A percentile compares a stretch with the other conserved stretches of the same genome.
phyloP scores from a whole-genome alignment of 2,329 filamentous ascomycete genomes.

The Cladophialophora immunda region DNA sequence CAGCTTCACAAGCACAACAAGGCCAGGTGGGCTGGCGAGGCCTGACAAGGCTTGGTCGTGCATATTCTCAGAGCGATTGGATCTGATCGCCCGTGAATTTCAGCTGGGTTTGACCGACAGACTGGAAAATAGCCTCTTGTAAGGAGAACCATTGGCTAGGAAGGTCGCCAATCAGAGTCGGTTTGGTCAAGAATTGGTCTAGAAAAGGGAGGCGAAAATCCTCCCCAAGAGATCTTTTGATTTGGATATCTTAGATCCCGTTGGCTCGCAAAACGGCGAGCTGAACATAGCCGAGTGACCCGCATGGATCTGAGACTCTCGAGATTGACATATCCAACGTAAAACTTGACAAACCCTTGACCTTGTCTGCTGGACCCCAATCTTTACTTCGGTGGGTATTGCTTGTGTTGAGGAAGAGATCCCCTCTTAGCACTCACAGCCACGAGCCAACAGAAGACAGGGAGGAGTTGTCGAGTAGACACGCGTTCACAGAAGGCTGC shows the following conservation, averaged over 20 bases:
- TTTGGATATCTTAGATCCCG: neutral
- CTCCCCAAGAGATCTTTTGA: neutral
- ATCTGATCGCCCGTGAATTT: constrained; percentile 20
- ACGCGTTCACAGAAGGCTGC: neutral
- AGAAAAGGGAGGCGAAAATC: neutral
- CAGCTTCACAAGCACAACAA: constrained; percentile 5
- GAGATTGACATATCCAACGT: neutral
- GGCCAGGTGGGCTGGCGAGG: neutral
- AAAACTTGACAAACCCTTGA: neutral
- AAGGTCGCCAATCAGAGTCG: neutral
- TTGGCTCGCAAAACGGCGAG: neutral
- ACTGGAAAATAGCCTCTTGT: constrained; percentile 1
- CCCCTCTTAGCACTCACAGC: constrained; percentile 2
- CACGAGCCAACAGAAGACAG: neutral
- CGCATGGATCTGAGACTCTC: neutral
- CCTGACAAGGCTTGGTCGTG: constrained; percentile 32
- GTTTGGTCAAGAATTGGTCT: neutral
- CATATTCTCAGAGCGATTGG: constrained; percentile 27
- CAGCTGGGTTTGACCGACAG: constrained; percentile 21
- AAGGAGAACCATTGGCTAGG: constrained; percentile 21
- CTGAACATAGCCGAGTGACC: constrained; percentile 1
- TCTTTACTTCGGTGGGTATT: too few species aligned
- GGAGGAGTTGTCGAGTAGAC: neutral
- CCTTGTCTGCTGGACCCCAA: neutral
- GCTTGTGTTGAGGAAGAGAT: too few species aligned